Evolutionary conservation across 345 rosid genomes (phyloP), one percentile per base, ranked within the genome.

Genomic region (Euphorbia lathyris): DNA sequence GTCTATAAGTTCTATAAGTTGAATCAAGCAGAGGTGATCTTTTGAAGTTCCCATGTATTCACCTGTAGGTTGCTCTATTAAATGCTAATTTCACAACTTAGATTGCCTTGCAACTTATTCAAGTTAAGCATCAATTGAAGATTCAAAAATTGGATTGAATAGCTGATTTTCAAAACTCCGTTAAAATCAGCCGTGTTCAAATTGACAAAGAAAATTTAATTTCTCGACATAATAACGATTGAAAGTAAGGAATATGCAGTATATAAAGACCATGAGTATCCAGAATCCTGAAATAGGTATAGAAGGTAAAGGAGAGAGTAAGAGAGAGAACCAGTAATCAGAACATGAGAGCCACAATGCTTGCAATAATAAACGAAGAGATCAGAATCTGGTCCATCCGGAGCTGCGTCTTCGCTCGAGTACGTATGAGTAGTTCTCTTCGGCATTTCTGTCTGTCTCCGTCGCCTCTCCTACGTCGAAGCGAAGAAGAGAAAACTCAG

Each of bases 341-440:
- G 98, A 76, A 96, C 96, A 72, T 92, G 99, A 38, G 95, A 90
- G 72, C 96, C 85, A 69, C 99, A 96, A 80, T 90, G 96, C 80
- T 96, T 92, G 97, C 99, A 92, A 64, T 92, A 96, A 79, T 96
- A 96, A 22, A 96, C 98, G 84, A 96, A 92, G 65, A 96, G 99
- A 82, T 96, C 99, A 38, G 98, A 92, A 77, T 89, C 93, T 0
- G 96, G 95, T 56, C 99, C 96, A 22, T 96, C 99, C 0, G 97
- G 98, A 57, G 88, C 92, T 11, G 99, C 99, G 81, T 96, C 98
- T 72, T 96, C 98, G 91, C 98, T 96, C 25, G 99, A 96, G 82
- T 96, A 96, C 20, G 99, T 96, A 80, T 92, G 99, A 3, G 99
- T 92, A 59, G 98, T 96, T 79, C 99, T 85, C 87, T 96, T 96